Conservation (phyloP, 2,329 filamentous ascomycete species). For the Verticillium zaregamsianum region DNA sequence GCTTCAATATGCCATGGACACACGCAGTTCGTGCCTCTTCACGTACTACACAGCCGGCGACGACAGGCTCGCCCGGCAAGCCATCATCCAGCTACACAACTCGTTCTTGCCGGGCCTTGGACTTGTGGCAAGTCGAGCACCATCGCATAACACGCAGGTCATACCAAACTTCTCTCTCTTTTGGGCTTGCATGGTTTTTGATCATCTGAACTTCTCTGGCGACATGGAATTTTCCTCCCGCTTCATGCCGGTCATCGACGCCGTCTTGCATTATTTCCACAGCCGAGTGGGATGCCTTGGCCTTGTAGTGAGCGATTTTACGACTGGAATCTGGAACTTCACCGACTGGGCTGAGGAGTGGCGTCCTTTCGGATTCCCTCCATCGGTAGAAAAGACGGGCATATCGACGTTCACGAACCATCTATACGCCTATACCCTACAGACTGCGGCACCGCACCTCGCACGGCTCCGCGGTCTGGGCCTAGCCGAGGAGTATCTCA, state of each 20-base stretch:
- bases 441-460: constrained; percentile 24
- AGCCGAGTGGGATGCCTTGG: constrained; percentile 10
- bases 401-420: constrained; percentile 35
- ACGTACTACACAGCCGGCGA: constrained; percentile 24
- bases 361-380: constrained; percentile 29
- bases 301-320: constrained; percentile 14
- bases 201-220: constrained; percentile 30
- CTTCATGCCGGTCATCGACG: constrained; percentile 26
- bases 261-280: constrained; percentile 26
- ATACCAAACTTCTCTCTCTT: constrained; percentile 31
- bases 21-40: constrained; percentile 20
- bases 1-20: constrained; percentile 23
- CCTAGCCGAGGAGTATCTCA: constrained; percentile 23
- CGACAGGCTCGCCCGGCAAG: constrained; percentile 23
- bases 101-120: constrained; percentile 18
- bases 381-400: constrained; percentile 28
- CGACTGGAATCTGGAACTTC: constrained; percentile 27
- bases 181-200: constrained; percentile 29
- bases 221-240: constrained; percentile 21
- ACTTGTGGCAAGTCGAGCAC: constrained; percentile 27
- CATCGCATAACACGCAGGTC: constrained; percentile 28
- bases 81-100: constrained; percentile 20
- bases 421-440: constrained; percentile 31
- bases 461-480: constrained; percentile 26
- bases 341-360: constrained; percentile 27